These are phyloP conservation scores for Psilocybe sp. DNA, from an alignment of 768 basidiomycete genomes.

Conservation along the genomic window DNA sequence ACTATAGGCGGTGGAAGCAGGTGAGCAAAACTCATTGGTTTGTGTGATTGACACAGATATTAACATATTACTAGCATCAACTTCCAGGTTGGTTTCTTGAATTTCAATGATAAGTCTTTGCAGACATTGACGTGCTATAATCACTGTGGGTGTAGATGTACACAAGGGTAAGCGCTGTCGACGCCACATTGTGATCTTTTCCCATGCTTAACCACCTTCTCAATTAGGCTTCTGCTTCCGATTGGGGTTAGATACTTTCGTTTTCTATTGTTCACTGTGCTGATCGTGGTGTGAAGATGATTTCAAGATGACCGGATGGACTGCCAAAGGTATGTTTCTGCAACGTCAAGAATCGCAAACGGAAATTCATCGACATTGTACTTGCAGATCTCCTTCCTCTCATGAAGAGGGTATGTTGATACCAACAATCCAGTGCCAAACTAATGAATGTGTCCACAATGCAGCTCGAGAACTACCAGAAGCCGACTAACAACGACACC, in stretches of 20 bases:
- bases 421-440: background rate
- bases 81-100: constrained; percentile 50
- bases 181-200: background rate
- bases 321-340: constrained; percentile 45
- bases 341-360: background rate
- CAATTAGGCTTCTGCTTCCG: constrained; percentile 61
- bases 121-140: background rate
- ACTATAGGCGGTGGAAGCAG: constrained; percentile 51
- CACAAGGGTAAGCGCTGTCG: constrained; percentile 42
- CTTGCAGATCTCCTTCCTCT: constrained; percentile 60
- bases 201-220: background rate
- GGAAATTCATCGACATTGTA: background rate
- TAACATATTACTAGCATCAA: constrained; percentile 49
- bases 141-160: constrained; percentile 47
- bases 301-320: constrained; percentile 72
- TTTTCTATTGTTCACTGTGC: background rate
- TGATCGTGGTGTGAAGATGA: constrained; percentile 46
- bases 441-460: background rate
- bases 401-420: constrained; percentile 56
- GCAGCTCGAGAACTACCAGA: constrained; percentile 75
- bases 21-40: constrained; percentile 24
- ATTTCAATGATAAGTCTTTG: background rate
- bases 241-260: constrained; percentile 49
- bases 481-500: constrained; percentile 61
- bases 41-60: background rate